These are phyloP conservation scores for Aspergillus brunneoviolaceus DNA, from an alignment of 2,329 filamentous ascomycete genomes.

Conservation along the genomic window DNA sequence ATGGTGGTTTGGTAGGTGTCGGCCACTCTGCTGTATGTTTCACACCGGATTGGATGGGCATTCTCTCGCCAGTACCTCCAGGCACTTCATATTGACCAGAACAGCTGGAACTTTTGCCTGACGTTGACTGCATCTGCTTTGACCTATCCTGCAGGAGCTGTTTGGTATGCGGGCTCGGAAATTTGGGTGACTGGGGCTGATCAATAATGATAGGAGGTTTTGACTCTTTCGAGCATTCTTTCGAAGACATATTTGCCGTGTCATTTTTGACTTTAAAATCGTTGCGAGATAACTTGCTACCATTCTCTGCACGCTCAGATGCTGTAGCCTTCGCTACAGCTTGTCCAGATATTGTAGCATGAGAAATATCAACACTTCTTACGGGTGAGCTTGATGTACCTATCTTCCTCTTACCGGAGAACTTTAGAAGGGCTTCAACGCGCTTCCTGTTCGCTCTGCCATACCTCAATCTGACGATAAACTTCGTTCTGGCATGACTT, in stretches of 20 bases:
- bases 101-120: conserved; percentile 44
- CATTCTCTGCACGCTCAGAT: conserved; percentile 13
- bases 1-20: conserved; percentile 28
- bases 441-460: conserved; percentile 50
- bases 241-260: conserved; percentile 26
- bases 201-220: conserved; percentile 27
- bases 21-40: conserved; percentile 31
- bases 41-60: conserved; percentile 33
- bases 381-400: conserved; percentile 25
- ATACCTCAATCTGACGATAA: conserved; percentile 54
- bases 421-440: conserved; percentile 49
- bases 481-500: conserved; percentile 24
- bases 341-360: conserved; percentile 20
- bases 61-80: conserved; percentile 40
- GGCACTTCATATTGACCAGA: conserved; percentile 40
- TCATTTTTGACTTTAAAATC: conserved; percentile 20
- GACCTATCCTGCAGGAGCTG: conserved; percentile 25
- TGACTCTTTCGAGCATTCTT: conserved; percentile 38
- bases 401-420: conserved; percentile 40
- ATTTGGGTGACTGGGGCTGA: conserved; percentile 39
- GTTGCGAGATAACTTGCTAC: conserved; percentile 18
- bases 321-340: conserved; percentile 10
- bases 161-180: conserved; percentile 35
- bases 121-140: conserved; percentile 38
- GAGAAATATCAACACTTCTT: conserved; percentile 25